These are phyloP conservation scores for Leishmania tropica DNA, from an alignment of 208 protist genomes.

Conservation along the genomic window DNA sequence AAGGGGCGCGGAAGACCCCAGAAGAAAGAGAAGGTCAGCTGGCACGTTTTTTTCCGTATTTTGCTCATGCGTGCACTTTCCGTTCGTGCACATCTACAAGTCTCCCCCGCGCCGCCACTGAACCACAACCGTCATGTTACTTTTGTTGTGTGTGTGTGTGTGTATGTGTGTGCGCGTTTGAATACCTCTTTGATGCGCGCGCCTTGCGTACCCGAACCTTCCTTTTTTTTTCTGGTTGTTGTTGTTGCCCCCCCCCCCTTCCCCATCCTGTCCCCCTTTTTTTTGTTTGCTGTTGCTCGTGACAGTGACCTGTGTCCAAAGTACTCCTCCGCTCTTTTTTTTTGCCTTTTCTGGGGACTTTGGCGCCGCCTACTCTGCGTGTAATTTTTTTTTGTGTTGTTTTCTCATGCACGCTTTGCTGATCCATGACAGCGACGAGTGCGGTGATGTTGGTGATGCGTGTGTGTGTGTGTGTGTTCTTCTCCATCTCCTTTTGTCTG, in stretches of 20 bases:
- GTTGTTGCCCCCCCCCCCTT: not conserved
- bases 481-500: not conserved
- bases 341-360: slow-evolving; percentile 10
- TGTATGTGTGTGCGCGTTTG: not conserved
- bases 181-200: not conserved
- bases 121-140: not conserved
- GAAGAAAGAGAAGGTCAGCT: not conserved
- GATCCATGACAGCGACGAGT: not conserved
- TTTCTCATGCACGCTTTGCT: not conserved
- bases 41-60: not conserved
- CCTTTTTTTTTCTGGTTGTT: not conserved
- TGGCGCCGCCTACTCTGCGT: not conserved
- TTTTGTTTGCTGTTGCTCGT: not conserved
- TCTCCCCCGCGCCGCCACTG: not conserved
- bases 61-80: not conserved
- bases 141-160: not conserved
- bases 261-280: not conserved
- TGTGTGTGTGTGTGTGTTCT: not conserved
- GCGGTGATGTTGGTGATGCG: not conserved
- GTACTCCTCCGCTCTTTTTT: not conserved
- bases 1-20: not conserved
- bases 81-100: not conserved
- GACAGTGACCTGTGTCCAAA: not conserved
- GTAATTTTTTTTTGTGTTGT: too few relatives aligned
- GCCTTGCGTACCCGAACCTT: not conserved